These are phyloP conservation scores for Opeltia flavorubescens DNA, from an alignment of 495 filamentous ascomycete species.

Conservation along the genomic window DNA sequence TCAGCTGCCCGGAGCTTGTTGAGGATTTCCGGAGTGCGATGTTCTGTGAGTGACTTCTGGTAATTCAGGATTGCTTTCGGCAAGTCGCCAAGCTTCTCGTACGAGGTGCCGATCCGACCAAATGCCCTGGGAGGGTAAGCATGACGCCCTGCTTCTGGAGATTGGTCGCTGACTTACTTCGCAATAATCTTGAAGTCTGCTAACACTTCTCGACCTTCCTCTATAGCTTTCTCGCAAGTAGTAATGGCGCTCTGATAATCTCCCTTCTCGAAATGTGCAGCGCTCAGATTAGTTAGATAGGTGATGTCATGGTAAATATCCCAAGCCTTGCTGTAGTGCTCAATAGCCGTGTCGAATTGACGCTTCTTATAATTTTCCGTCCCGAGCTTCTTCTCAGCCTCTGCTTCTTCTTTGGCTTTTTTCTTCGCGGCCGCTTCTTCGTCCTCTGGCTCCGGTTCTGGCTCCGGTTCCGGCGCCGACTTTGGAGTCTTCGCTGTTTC, in stretches of 20 bases:
- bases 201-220: constrained; percentile 70
- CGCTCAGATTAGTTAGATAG: constrained; percentile 91
- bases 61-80: constrained; percentile 76
- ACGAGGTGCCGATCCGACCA: constrained; percentile 75
- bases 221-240: constrained; percentile 71
- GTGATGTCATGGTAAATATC: constrained; percentile 89
- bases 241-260: constrained; percentile 80
- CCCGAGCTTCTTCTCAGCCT: constrained; percentile 87
- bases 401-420: constrained; percentile 83
- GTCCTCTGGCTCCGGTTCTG: constrained; percentile 53
- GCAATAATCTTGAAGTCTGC: constrained; percentile 96
- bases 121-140: constrained; percentile 43
- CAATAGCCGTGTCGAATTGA: constrained; percentile 84
- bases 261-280: constrained; percentile 90
- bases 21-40: constrained; percentile 88
- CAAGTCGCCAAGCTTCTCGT: constrained; percentile 79
- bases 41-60: constrained; percentile 85
- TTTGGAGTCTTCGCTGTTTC: constrained; percentile 43
- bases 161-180: constrained; percentile 41
- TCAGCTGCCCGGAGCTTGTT: constrained; percentile 88
- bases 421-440: constrained; percentile 71
- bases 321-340: constrained; percentile 95
- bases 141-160: background rate
- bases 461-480: constrained; percentile 45
- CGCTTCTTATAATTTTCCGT: constrained; percentile 97